phyloP scores from a whole-genome alignment of 2,329 filamentous ascomycete species.

The Cladosporium colombiae region DNA sequence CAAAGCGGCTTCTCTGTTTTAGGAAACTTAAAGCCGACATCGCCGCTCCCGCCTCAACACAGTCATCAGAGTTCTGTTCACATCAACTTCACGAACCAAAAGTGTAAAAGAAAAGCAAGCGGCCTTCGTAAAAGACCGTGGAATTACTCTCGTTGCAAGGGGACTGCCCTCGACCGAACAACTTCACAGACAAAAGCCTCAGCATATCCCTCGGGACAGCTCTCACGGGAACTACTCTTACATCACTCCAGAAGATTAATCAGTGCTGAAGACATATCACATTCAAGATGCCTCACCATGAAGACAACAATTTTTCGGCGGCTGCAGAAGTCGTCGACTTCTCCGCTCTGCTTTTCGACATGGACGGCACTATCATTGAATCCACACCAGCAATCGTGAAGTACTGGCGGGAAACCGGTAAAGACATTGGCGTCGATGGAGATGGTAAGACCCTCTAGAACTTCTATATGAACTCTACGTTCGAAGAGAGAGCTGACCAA shows the following conservation, averaged over 20 bases:
- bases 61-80: not conserved
- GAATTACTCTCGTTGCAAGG: not conserved
- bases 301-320: conserved; percentile 43
- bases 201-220: not conserved
- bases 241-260: not conserved
- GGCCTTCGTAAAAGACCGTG: not conserved
- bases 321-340: conserved; percentile 44
- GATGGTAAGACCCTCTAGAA: conserved; percentile 10
- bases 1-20: not conserved
- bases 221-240: not conserved
- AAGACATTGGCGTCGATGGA: conserved; percentile 70
- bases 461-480: not conserved
- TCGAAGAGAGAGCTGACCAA: not conserved
- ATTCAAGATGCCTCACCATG: conserved; percentile 28
- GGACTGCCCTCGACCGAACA: not conserved
- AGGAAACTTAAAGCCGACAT: not conserved
- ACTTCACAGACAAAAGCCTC: not conserved
- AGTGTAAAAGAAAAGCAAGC: not conserved
- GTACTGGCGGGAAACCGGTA: conserved; percentile 75
- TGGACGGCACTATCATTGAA: conserved; percentile 83
- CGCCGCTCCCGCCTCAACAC: not conserved
- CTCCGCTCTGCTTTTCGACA: conserved; percentile 64
- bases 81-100: not conserved
- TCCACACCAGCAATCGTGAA: conserved; percentile 75
- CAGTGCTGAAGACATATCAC: not conserved